Evolutionary conservation across 805 yeast species (phyloP).

Genomic region (Lachancea fermentati): DNA sequence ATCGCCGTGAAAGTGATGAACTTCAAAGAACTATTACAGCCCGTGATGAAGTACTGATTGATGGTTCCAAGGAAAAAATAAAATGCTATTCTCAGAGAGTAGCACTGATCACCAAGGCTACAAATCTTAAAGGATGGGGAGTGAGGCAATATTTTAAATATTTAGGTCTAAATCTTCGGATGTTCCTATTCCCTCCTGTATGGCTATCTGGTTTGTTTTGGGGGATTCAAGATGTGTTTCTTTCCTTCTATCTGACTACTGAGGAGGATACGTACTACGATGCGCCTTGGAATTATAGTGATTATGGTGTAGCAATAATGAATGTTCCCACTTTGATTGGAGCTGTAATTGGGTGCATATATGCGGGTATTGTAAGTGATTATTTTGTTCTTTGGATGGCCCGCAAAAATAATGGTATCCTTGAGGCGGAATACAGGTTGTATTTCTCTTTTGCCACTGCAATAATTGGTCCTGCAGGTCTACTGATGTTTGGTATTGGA

Average conservation of each 20-base stretch:
- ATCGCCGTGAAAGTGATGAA: too few relatives aligned
- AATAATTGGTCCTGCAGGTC: constrained; percentile 55
- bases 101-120: constrained; percentile 47
- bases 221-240: constrained; percentile 75
- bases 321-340: constrained; percentile 66
- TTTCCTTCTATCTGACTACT: constrained; percentile 68
- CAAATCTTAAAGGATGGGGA: constrained; percentile 59
- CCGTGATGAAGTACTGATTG: constrained; percentile 24
- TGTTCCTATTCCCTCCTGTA: constrained; percentile 60
- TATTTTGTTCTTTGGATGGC: constrained; percentile 57
- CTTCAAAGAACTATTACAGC: constrained; percentile 1
- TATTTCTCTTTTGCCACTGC: constrained; percentile 53
- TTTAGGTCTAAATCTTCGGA: constrained; percentile 46
- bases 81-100: constrained; percentile 43
- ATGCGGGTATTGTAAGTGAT: constrained; percentile 58
- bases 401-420: constrained; percentile 51
- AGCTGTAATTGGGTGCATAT: constrained; percentile 58
- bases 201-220: constrained; percentile 62
- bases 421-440: constrained; percentile 61
- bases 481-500: constrained; percentile 61
- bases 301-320: constrained; percentile 68
- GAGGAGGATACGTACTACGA: constrained; percentile 63
- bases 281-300: constrained; percentile 60
- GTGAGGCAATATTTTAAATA: constrained; percentile 57
- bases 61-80: constrained; percentile 39